Evolutionary conservation across 2,329 filamentous ascomycete species (phyloP), one percentile per base, ranked within the genome.

Genomic region (Phialemonium atrogriseum): DNA sequence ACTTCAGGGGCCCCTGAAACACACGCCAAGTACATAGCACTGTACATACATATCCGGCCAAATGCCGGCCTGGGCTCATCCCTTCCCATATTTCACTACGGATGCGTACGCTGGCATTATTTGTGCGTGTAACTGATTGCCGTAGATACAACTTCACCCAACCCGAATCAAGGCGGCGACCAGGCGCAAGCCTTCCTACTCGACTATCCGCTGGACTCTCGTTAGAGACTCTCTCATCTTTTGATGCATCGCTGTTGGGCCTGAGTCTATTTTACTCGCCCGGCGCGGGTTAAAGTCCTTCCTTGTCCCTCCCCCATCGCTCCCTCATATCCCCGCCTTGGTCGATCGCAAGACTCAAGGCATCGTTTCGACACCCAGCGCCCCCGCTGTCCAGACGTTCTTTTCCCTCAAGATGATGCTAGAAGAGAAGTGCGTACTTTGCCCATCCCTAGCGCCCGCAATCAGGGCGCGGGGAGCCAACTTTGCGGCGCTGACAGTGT

Each of bases 401-500:
- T 25, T 36, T 40, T 15, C 12, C 21, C 18, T 38, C 45, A 52
- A 45, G 36, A 61, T 56, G 46, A 62, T 62, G 52, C 27, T 65
- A 40, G 62, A 65, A 47, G 62, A 66, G 43, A 66, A 66, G 62
- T 66, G 61, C 39, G 60, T 26, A 17, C 19, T 13, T 28, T 19
- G 33, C 34, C 35, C 30, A 13, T 30, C 14, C 23, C 24, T 17
- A 22, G 17, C 17, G 26, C 19, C 15, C 12, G 19, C 30, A 14
- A 20, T 28, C 23, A 21, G 10, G 27, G 17, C 24, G 26, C 26
- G 11, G 16, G 29, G 18, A 37, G 44, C 36, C 35, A 32, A 35
- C 10, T 19, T 38, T 23, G 22, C 29, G 33, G 30, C 38, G 47
- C 58, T 62, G 43, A 62, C 50, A 24, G n/a, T 37, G 34, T 24